Evolutionary conservation across 352 stramenopile species (phyloP).

Genomic region (Globisporangium irregulare): DNA sequence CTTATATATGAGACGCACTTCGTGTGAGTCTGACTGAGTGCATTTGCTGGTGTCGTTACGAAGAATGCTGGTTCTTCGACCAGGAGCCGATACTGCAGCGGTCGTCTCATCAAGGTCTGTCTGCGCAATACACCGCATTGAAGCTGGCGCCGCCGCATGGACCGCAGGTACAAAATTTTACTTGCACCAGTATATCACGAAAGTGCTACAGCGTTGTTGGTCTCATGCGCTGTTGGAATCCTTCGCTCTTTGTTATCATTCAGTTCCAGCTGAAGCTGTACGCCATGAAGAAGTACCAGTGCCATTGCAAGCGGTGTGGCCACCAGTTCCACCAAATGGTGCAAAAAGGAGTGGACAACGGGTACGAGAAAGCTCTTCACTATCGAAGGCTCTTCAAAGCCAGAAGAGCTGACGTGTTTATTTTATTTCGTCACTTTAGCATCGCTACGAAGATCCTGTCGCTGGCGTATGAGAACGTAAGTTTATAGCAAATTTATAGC

Average conservation of each 20-base stretch:
- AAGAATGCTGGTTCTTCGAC: conserved; percentile 89
- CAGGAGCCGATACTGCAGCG: conserved; percentile 56
- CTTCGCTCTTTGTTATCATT: not conserved
- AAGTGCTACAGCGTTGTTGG: not conserved
- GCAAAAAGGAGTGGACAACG: conserved; percentile 87
- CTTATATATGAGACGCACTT: not conserved
- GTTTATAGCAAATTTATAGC: not conserved
- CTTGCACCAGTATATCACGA: not conserved
- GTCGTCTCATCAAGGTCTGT: conserved; percentile 30
- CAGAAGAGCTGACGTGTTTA: not conserved
- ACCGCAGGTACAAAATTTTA: conserved; percentile 44
- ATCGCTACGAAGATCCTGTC: conserved; percentile 87
- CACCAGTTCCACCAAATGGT: conserved; percentile 72
- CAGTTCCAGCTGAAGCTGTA: conserved; percentile 87
- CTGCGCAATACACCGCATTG: conserved; percentile 54
- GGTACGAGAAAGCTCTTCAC: conserved; percentile 30
- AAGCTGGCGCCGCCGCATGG: conserved; percentile 72
- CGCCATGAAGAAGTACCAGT: conserved; percentile 82
- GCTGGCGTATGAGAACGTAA: conserved; percentile 82
- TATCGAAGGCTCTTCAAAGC: conserved; percentile 2
- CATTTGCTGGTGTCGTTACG: not conserved
- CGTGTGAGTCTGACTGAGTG: not conserved
- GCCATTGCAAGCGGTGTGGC: conserved; percentile 59
- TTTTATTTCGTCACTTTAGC: conserved; percentile 22
- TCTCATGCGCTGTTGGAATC: not conserved